Conservation (phyloP, 805 yeast genomes). For the Naumovozyma baii region DNA sequence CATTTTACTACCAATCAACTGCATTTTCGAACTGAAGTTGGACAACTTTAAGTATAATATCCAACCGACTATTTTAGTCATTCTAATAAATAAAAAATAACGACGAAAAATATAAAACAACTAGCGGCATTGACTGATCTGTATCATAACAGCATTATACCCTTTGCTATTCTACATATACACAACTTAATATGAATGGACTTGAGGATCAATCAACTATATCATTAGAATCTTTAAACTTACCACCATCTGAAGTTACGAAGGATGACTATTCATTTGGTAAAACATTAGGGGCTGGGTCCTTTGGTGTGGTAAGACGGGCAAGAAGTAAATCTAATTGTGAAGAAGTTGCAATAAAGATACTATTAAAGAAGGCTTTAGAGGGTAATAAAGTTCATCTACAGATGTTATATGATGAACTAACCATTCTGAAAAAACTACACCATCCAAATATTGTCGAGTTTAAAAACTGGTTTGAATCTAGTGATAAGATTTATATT, state of each 20-base stretch:
- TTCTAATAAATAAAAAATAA: too few species aligned
- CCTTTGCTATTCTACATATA: too few species aligned
- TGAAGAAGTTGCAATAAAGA: slow-evolving; percentile 83
- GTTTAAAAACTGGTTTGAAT: slow-evolving; percentile 87
- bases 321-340: slow-evolving; percentile 45
- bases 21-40: too few species aligned
- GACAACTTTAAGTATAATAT: too few species aligned
- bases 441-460: slow-evolving; percentile 80
- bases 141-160: too few species aligned
- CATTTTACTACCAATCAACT: too few species aligned
- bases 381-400: slow-evolving; percentile 54
- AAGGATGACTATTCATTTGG: slow-evolving; percentile 69
- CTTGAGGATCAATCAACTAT: slow-evolving; percentile 31
- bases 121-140: too few species aligned
- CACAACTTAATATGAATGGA: slow-evolving; percentile 18
- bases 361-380: slow-evolving; percentile 75
- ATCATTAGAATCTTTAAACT: slow-evolving; percentile 47
- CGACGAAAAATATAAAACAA: too few species aligned
- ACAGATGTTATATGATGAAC: slow-evolving; percentile 68
- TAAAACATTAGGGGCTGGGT: slow-evolving; percentile 85
- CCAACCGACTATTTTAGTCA: too few species aligned
- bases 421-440: slow-evolving; percentile 55
- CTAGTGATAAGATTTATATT: slow-evolving; percentile 81
- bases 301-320: slow-evolving; percentile 83
- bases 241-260: slow-evolving; percentile 58